phyloP scores from a whole-genome alignment of 768 basidiomycete genomes.

The Coprinopsis cinerea region DNA sequence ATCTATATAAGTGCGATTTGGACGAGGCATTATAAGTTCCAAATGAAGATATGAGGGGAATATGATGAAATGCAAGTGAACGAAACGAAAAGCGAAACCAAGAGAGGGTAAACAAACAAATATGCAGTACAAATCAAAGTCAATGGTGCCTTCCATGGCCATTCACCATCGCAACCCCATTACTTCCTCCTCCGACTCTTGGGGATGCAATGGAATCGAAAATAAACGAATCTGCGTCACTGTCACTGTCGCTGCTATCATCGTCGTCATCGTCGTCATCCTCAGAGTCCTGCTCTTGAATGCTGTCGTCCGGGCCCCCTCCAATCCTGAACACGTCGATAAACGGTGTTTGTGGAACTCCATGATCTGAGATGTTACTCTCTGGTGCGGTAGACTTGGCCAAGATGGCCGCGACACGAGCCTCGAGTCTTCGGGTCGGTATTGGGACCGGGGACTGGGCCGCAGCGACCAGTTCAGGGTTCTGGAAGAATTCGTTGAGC shows the following conservation, averaged over 20 bases:
- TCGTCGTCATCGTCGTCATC: too few species aligned
- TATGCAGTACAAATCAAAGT: too few species aligned
- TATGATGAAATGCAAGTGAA: slow-evolving; percentile 7
- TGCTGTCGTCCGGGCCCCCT: slow-evolving; percentile 23
- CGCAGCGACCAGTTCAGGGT: slow-evolving; percentile 24
- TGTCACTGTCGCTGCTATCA: slow-evolving; percentile 44
- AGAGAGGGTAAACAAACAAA: too few species aligned
- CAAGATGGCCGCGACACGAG: slow-evolving; percentile 75
- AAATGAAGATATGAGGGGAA: neutral
- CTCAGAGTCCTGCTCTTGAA: slow-evolving; percentile 38
- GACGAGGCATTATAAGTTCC: neutral
- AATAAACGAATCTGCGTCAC: slow-evolving; percentile 55
- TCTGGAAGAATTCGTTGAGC: slow-evolving; percentile 68
- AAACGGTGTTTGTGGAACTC: slow-evolving; percentile 79
- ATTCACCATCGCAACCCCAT: too few species aligned
- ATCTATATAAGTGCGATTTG: too few species aligned
- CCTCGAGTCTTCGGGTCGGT: slow-evolving; percentile 50
- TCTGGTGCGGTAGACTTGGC: slow-evolving; percentile 66
- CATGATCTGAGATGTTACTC: too few species aligned
- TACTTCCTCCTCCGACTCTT: too few species aligned
- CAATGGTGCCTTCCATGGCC: too few species aligned
- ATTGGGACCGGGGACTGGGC: slow-evolving; percentile 39
- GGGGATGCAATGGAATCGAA: slow-evolving; percentile 50
- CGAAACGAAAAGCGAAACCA: slow-evolving; percentile 5
- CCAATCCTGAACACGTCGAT: slow-evolving; percentile 68